Base-by-base conservation (phyloP, 345 rosid genomes). In the Brassica juncea region DNA sequence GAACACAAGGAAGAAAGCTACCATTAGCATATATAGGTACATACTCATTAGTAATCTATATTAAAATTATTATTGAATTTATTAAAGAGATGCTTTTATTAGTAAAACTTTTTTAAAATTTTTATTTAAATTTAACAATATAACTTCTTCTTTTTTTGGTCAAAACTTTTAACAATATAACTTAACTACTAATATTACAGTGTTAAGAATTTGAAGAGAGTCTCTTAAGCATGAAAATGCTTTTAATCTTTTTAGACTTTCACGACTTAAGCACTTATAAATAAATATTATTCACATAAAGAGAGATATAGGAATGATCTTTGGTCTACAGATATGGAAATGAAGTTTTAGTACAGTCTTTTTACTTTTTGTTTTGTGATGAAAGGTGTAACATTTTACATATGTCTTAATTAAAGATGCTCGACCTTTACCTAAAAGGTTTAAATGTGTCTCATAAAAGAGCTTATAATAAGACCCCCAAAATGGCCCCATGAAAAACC, bases 351-450 rank as follows among this genome's bases (percentile, higher is more conserved):
- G 23, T 39, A 74, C 49, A 68, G 37, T 30, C 76, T 80, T 80
- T 69, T 70, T 60, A 68, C 75, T 68, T 80, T 68, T 49, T 62
- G 66, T 52, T 42, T 63, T 68, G 71, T 37, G 66, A 62, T 62
- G 68, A 68, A 80, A 80, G 71, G 71, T 74, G 71, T 74, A 61
- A 61, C 75, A 74, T 47, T 74, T 80, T 74, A 62, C 76, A 70
- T 35, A 80, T 64, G 76, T 80, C 83, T 64, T 80, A 12, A 49
- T 49, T 49, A 49, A 71, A 80, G 66, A 75, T 71, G 19, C 39
- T 70, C 68, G 27, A 52, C 83, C 70, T 80, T 80, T 8, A 75
- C 68, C 80, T 75, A 70, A 75, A 80, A 68, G 74, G 39, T 80
- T 39, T 31, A 42, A 69, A 70, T 54, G 60, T 76, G 66, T 74